Evolutionary conservation across 1,284 basidiomycete species (phyloP).

Genomic region (Cystobasidiaceae sp.): DNA sequence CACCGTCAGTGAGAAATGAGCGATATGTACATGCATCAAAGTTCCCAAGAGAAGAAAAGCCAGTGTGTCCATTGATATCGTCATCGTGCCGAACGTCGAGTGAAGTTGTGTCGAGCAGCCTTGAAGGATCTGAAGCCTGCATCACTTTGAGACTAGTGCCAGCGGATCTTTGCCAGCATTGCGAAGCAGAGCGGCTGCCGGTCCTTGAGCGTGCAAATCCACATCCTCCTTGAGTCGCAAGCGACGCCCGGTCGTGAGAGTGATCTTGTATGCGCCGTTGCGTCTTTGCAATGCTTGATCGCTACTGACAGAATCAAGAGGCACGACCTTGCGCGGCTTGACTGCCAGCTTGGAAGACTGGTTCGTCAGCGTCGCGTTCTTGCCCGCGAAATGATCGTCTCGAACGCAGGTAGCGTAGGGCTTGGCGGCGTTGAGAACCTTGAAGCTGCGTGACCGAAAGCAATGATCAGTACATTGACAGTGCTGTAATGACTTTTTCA

Average conservation of each 20-base stretch:
- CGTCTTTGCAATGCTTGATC: too few species aligned
- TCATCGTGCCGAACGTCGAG: background rate
- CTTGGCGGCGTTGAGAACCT: slow-evolving; percentile 12
- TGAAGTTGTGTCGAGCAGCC: too few species aligned
- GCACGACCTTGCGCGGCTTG: slow-evolving; percentile 1
- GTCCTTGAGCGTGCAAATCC: slow-evolving; percentile 8
- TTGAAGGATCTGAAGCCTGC: too few species aligned
- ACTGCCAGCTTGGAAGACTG: background rate
- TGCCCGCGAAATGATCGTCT: background rate
- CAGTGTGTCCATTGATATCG: too few species aligned
- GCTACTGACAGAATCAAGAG: background rate
- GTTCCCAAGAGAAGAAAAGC: too few species aligned
- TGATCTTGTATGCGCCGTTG: too few species aligned
- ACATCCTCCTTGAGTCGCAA: slow-evolving; percentile 15
- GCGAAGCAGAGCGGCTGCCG: slow-evolving; percentile 16
- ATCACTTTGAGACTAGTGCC: slow-evolving; percentile 21
- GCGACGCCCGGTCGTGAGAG: too few species aligned
- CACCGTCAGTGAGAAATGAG: too few species aligned
- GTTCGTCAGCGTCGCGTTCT: background rate
- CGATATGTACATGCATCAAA: too few species aligned
- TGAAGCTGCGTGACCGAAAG: background rate
- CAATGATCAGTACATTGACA: background rate
- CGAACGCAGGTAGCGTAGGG: slow-evolving; percentile 22
- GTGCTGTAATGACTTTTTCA: background rate
- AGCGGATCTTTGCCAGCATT: slow-evolving; percentile 19